Conservation (phyloP, 2,329 filamentous ascomycete species). For the Fusarium hainanense region DNA sequence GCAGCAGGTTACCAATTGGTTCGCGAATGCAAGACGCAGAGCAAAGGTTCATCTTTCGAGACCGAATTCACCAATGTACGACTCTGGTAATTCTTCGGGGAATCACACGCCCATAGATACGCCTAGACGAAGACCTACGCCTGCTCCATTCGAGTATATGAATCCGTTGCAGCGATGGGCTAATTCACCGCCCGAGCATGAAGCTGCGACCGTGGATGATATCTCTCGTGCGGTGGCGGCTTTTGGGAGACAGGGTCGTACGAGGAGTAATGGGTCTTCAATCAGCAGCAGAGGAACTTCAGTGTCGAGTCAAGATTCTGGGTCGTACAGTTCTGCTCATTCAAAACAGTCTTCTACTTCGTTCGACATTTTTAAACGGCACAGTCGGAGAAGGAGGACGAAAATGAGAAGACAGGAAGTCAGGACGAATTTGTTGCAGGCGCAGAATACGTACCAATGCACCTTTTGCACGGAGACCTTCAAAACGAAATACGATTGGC, state of each 20-base stretch:
- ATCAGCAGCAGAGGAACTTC: slow-evolving; percentile 36
- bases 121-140: slow-evolving; percentile 56
- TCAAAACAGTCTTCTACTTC: slow-evolving; percentile 22
- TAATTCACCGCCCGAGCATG: slow-evolving; percentile 50
- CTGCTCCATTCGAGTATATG: slow-evolving; percentile 47
- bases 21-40: slow-evolving; percentile 84
- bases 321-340: slow-evolving; percentile 34
- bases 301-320: slow-evolving; percentile 29
- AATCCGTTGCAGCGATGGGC: slow-evolving; percentile 50
- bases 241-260: slow-evolving; percentile 50
- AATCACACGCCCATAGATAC: slow-evolving; percentile 64
- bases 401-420: slow-evolving; percentile 23
- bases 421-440: slow-evolving; percentile 24
- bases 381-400: slow-evolving; percentile 26
- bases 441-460: slow-evolving; percentile 52
- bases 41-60: slow-evolving; percentile 68
- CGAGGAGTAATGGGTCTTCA: slow-evolving; percentile 55
- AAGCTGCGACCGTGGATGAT: slow-evolving; percentile 48
- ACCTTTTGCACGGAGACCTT: slow-evolving; percentile 61
- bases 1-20: slow-evolving; percentile 87
- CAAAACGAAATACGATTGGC: slow-evolving; percentile 59
- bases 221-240: slow-evolving; percentile 47
- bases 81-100: slow-evolving; percentile 22
- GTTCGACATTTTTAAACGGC: slow-evolving; percentile 30
- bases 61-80: slow-evolving; percentile 33